Evolutionary conservation across 305 asterid species (phyloP), one percentile per base, ranked within the genome.

Genomic region (Fraxinus sp.): DNA sequence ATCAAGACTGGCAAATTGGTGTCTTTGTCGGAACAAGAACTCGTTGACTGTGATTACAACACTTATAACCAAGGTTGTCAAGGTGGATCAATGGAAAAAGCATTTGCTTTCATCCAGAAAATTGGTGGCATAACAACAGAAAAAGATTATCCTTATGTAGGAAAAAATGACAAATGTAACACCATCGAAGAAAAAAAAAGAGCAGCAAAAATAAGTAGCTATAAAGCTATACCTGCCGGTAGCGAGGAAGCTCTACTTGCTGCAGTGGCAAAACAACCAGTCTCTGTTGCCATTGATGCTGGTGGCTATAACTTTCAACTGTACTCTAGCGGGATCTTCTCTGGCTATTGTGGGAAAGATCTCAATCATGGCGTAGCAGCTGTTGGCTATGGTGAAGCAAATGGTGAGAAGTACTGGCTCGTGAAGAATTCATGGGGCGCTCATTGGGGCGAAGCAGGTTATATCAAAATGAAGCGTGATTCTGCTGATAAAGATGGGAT

Each of bases 341-440:
- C 82, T 6, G 96, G 94, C 62, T 36, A 78, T 55, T 94, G 96
- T 73, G 88, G 91, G 10, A 64, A 74, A 14, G 32, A 7, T 4
- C 84, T 92, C 10, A 88, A 91, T 81, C 96, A 91, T 76, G 94
- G 90, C 10, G 95, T 90, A 22, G 33, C 91, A 26, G 35, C 88
- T 73, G 88, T 92, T 64, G 96, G 94, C 72, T 92, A 92, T 72
- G 94, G 91, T 30, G 76, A 26, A 59, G 91, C 87, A 30, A 22
- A 77, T 52, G 90, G 82, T 76, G 72, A 76, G 44, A 80, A 85
- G 80, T 92, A 91, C 72, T 91, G 98, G 97, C 79, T 91, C 2
- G 95, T 92, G 79, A 92, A 89, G 88, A 94, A 90, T 82, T 94
- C 95, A 20, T 92, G 97, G 94, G 94, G 95, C 41, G 14, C 78